phyloP scores from a whole-genome alignment of 257 asterid species.

The Solanum chmielewskii region DNA sequence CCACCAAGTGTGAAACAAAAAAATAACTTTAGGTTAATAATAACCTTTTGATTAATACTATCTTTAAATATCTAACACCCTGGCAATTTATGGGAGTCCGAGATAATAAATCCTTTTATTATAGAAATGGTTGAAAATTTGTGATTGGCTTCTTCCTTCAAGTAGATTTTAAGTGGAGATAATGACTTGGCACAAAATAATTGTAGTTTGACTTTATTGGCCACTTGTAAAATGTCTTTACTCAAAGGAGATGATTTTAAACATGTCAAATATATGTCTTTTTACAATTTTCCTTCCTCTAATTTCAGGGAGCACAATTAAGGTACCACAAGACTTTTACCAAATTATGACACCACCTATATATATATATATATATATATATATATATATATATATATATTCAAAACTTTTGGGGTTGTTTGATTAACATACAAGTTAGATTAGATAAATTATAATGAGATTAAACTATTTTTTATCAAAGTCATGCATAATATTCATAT shows the following conservation, averaged over 20 bases:
- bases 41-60: not conserved
- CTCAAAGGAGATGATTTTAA: not conserved
- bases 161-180: not conserved
- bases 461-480: not conserved
- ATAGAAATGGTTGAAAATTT: not conserved
- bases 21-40: not conserved
- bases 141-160: not conserved
- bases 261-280: not conserved
- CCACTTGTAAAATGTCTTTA: not conserved
- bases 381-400: too few relatives aligned
- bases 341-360: not conserved
- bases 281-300: not conserved
- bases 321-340: not conserved
- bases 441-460: too few relatives aligned
- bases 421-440: too few relatives aligned
- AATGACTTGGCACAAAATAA: not conserved
- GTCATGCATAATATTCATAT: not conserved
- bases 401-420: not conserved
- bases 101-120: not conserved
- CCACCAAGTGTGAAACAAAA: too few relatives aligned
- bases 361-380: too few relatives aligned
- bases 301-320: not conserved
- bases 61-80: not conserved
- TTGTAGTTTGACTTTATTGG: not conserved
- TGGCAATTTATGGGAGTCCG: not conserved